Percentiles rank a stretch among this genome's conserved stretches.
Conservation (phyloP, 805 yeast species). For the Ogataea zsoltii region DNA sequence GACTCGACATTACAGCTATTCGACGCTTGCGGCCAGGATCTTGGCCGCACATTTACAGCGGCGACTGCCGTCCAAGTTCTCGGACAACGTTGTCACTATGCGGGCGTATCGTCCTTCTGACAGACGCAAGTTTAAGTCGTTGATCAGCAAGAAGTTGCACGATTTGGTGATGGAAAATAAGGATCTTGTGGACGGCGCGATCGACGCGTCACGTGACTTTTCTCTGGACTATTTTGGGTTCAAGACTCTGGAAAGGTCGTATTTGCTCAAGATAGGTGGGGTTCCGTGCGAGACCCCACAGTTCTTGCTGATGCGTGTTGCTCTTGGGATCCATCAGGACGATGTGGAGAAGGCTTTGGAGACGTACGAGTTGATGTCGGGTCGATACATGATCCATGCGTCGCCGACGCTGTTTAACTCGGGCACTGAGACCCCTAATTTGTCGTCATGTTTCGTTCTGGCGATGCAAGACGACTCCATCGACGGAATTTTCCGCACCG, state of each 20-base stretch:
- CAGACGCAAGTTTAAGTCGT: slow-evolving; percentile 58
- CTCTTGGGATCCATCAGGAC: slow-evolving; percentile 83
- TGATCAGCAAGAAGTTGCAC: slow-evolving; percentile 63
- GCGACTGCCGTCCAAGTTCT: slow-evolving; percentile 74
- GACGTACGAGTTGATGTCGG: slow-evolving; percentile 86
- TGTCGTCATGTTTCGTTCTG: slow-evolving; percentile 90
- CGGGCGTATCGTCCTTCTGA: slow-evolving; percentile 72
- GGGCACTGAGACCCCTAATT: slow-evolving; percentile 80
- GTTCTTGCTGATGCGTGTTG: slow-evolving; percentile 85
- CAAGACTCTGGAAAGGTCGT: slow-evolving; percentile 88
- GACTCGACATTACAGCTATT: slow-evolving; percentile 91
- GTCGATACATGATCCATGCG: slow-evolving; percentile 87
- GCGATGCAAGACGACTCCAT: slow-evolving; percentile 94
- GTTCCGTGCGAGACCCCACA: slow-evolving; percentile 89
- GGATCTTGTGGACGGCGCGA: slow-evolving; percentile 64
- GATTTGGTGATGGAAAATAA: slow-evolving; percentile 58
- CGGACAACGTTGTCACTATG: slow-evolving; percentile 66
- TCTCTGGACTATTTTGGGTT: slow-evolving; percentile 83
- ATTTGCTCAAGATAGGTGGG: slow-evolving; percentile 65
- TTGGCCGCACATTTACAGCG: slow-evolving; percentile 82
- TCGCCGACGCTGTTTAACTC: slow-evolving; percentile 95
- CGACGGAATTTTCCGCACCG: slow-evolving; percentile 90
- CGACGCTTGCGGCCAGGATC: slow-evolving; percentile 86
- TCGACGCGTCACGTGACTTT: slow-evolving; percentile 73
- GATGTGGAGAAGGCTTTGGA: slow-evolving; percentile 67